Base-by-base conservation (phyloP, 2,329 filamentous ascomycete genomes). In the Penicillium sp. region DNA sequence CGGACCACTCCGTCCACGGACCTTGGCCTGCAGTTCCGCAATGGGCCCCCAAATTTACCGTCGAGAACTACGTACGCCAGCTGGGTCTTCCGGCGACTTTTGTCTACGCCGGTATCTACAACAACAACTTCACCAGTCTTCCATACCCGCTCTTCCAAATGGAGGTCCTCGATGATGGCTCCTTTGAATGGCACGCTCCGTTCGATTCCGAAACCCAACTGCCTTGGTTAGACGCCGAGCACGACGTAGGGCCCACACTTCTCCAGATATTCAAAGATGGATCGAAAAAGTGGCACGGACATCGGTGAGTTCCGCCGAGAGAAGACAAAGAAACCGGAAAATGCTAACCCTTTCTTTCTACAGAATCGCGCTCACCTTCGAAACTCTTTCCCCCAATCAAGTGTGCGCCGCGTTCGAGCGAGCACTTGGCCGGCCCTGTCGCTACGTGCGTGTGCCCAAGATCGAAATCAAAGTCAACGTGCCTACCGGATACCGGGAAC, bases 61-160 rank as follows among this genome's bases (percentile, higher is more conserved):
- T 98, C 43, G 95, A 98, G 76, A 90, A 95, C 54, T 96, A 98
- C 74, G 85, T 97, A 51, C 87, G 91, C 57, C 85, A 92, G 71
- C 85, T 96, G 42, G 88, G 88, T 10, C 81, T 97, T 11, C 91
- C 91, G 0, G 88, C 93, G 1, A 98, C 93, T 0, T 98, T 96
- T 74, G 88, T 97, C 63, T 97, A 97, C 76, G 92, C 93, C 10
- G 95, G 93, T 58, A 97, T 97, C 68, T 99, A 98, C 81, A 96
- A 98, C 82, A 98, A 98, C 78, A 98, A 99, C 74, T 99, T 98
- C 77, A 98, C 93, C 29, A 95, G 91, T 47, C 82, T 97, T 31
- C 87, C 87, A 1, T 98, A 96, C 71, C 95, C 95, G 1, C 83
- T 98, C 4, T 98, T 98, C 79, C 95, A 93, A 77, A 96, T 97